Evolutionary conservation across 2,329 filamentous ascomycete genomes (phyloP), one percentile per base, ranked within the genome.

Genomic region (Didymellaceae sp.): DNA sequence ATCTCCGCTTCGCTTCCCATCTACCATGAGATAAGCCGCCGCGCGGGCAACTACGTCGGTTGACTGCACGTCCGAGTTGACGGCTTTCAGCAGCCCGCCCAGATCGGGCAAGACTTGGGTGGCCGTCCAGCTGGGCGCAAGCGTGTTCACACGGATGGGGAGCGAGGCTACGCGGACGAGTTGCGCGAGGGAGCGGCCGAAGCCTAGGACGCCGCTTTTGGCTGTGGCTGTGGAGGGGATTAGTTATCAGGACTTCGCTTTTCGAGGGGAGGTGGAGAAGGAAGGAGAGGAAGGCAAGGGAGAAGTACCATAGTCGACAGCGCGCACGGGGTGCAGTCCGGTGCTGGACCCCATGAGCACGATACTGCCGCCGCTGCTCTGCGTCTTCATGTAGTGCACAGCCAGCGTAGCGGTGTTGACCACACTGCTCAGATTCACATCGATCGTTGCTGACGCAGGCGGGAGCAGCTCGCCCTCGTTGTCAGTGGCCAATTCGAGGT

Each of bases 121-220:
- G 3, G 74, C 68, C 0, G 83, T 84, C 82, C 82, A 85, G 22
- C 74, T 78, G 1, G 83, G 82, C 1, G 80, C 77, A 16, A 86
- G 68, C 5, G 74, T 77, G 69, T 86, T 86, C 41, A 86, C 63
- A 11, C 83, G 79, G 33, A 86, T 78, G 1, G 80, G 77, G 1
- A 80, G 52, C 14, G 62, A 53, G 9, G 72, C 67, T 2, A 57
- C 58, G 10, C 61, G 55, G 2, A 82, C 56, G 3, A 77, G 65
- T 2, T 69, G 66, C 1, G 75, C 64, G 8, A 82, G 66, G 3
- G 78, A 77, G 21, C 82, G 76, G 17, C 80, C 74, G 45, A 82
- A 77, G 2, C 83, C 82, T 0, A 85, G 54, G 0, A 83, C 77
- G 17, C 76, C 83, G 45, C 84, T 79, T 51, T 86, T 86, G 21